phyloP scores from a whole-genome alignment of 257 asterid species.

The Galeopsis tetrahit region DNA sequence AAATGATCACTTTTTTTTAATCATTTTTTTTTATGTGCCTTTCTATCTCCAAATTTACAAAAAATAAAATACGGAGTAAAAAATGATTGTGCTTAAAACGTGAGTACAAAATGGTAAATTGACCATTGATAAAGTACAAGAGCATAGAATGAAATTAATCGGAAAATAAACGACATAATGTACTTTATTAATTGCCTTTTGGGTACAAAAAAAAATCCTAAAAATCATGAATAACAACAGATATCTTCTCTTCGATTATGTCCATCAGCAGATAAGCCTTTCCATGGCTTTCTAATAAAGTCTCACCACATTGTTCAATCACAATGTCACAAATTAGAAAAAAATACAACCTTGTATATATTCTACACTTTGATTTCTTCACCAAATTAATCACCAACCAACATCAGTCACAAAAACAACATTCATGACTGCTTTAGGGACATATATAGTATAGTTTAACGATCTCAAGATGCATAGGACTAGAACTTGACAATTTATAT shows the following conservation, averaged over 20 bases:
- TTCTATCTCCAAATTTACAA: too few relatives aligned
- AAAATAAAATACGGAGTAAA: too few relatives aligned
- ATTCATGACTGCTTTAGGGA: neutral
- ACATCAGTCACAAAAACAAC: conserved; percentile 1
- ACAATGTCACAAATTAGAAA: neutral
- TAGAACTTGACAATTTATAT: neutral
- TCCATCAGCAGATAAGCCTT: neutral
- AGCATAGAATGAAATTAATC: neutral
- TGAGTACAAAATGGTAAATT: neutral
- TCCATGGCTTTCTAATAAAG: neutral
- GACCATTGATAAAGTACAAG: neutral
- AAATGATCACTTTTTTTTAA: too few relatives aligned
- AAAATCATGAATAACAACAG: too few relatives aligned
- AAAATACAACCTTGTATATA: conserved; percentile 4
- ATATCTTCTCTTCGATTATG: neutral
- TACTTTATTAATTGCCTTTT: too few relatives aligned
- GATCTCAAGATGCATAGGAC: conserved; percentile 5
- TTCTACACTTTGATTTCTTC: conserved; percentile 1
- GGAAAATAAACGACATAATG: neutral
- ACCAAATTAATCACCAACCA: neutral
- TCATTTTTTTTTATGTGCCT: too few relatives aligned
- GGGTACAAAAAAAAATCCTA: too few relatives aligned
- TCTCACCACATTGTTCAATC: neutral
- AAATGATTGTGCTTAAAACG: too few relatives aligned
- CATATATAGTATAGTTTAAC: neutral